phyloP scores from a whole-genome alignment of 371 early-diverging fungal genomes.

The Rhizopus arrhizus region DNA sequence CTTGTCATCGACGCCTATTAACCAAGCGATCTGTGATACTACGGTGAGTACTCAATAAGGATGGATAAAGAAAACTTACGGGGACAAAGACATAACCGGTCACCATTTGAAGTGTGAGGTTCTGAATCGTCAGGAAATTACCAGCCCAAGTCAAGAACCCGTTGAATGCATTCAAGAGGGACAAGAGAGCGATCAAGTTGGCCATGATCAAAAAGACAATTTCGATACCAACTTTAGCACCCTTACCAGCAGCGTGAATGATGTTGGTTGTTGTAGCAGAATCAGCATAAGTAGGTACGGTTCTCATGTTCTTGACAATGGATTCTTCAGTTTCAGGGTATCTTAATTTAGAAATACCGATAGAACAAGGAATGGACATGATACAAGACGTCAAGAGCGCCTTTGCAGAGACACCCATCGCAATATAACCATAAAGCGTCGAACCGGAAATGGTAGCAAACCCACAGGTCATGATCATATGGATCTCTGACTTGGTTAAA shows the following conservation, averaged over 20 bases:
- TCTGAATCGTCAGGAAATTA: constrained; percentile 65
- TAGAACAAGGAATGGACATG: constrained; percentile 90
- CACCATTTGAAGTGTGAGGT: constrained; percentile 69
- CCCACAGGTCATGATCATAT: constrained; percentile 82
- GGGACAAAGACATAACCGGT: constrained; percentile 81
- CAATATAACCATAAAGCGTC: constrained; percentile 68
- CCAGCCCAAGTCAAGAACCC: constrained; percentile 79
- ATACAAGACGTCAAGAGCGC: constrained; percentile 77
- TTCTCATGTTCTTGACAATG: constrained; percentile 60
- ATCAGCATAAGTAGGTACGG: constrained; percentile 20
- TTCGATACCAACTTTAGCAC: constrained; percentile 83
- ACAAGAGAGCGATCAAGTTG: constrained; percentile 63
- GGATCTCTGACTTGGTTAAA: constrained; percentile 83
- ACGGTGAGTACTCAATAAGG: no score
- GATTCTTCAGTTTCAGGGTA: constrained; percentile 85
- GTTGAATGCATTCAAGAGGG: constrained; percentile 68
- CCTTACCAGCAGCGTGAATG: constrained; percentile 87
- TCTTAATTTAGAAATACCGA: constrained; percentile 82
- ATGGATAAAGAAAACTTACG: constrained; percentile 53
- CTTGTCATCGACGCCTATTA: constrained; percentile 68
- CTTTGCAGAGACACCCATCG: constrained; percentile 63
- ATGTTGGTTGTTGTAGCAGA: constrained; percentile 65
- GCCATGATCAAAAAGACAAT: constrained; percentile 78
- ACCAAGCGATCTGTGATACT: constrained; percentile 75
- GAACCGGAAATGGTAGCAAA: constrained; percentile 89